These are phyloP conservation scores for Dalbergia cultrata DNA, from an alignment of 306 rosid species.

Conservation along the genomic window DNA sequence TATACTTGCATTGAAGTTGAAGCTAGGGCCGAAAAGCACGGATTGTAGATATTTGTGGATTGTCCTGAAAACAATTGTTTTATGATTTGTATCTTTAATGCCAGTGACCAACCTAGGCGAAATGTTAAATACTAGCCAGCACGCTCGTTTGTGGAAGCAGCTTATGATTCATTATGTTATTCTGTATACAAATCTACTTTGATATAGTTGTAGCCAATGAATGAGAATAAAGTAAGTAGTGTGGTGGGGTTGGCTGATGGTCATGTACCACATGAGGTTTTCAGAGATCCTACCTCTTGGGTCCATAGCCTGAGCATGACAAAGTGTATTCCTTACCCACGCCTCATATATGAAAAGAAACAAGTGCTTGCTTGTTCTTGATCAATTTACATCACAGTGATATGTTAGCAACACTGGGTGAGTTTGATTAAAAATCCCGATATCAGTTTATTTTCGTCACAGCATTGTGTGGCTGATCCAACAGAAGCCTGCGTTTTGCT, in stretches of 20 bases:
- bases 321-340: too few species aligned
- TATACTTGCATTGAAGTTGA: constrained; percentile 12
- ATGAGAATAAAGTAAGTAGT: background rate
- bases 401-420: background rate
- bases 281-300: background rate
- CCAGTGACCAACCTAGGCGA: background rate
- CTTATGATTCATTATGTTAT: too few species aligned
- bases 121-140: background rate
- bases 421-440: background rate
- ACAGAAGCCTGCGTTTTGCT: background rate
- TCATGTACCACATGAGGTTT: background rate
- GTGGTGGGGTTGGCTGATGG: background rate
- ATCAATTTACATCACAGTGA: background rate
- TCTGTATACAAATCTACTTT: too few species aligned
- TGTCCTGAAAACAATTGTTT: background rate
- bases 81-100: background rate
- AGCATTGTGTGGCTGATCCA: background rate
- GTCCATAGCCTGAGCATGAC: background rate
- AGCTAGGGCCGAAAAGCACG: background rate
- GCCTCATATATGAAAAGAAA: background rate
- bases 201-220: background rate
- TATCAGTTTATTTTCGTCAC: background rate
- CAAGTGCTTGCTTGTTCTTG: background rate
- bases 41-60: background rate
- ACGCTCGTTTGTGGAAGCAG: background rate